Base-by-base conservation (phyloP, 371 early-diverging fungal species). In the Mucor plumbeus region DNA sequence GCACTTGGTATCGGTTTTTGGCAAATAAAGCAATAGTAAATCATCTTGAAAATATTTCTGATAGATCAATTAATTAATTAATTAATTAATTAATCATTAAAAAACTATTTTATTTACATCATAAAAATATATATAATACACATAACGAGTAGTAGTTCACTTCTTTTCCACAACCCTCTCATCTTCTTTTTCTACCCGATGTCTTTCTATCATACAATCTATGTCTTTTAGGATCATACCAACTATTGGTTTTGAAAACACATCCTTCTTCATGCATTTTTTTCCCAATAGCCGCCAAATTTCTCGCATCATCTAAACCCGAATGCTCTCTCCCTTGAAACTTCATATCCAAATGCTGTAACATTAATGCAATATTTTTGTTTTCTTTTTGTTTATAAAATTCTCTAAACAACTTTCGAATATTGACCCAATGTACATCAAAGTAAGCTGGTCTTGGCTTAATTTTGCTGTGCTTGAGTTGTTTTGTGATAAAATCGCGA, bases 291-390 rank as follows among this genome's bases (percentile, higher is more conserved):
- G 77, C 66, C 26, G 79, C 86, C 6, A 93, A 77, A 75, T 91
- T 93, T 36, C 86, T 63, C 0, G 94, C 85, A 75, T 95, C 94
- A 71, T 94, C 93, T 48, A 93, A 77, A 0, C 95, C 95, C 9
- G 88, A 88, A 71, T 94, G 95, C 60, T 88, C 83, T 61, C 88
- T 72, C 11, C 95, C 95, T 62, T 87, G 77, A 71, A 93, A 92
- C 15, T 61, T 35, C 81, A 91, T 73, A 1, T 79, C 79, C 31
- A 92, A 65, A 11, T 69, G 73, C 7, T 58, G 50, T 41, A 95
- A 72, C 94, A 94, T 95, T 3, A 77, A 79, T 3, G 62, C 70
- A 39, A 93, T 85, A 61, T 88, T 90, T 33, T 72, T 67, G 73
- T 78, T 73, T 19, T 71, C 68, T 35, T 63, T 65, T 55, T 73